These are phyloP conservation scores for Saccharum hybrid DNA, from an alignment of 202 grass and related monocot species.

Conservation along the genomic window DNA sequence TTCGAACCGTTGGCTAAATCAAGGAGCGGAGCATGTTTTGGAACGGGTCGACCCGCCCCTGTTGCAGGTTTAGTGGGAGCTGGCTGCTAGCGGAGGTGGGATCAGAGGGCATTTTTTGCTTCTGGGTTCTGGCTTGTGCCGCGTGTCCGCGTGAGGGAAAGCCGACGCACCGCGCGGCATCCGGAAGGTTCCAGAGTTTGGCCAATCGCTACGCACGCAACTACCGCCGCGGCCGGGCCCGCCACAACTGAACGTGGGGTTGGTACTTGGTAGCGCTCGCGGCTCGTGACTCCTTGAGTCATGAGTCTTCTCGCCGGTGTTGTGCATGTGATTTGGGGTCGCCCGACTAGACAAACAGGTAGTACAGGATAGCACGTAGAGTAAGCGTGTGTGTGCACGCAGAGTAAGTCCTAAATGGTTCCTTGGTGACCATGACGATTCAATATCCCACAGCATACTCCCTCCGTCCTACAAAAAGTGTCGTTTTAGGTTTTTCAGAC, in stretches of 20 bases:
- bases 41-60: too few relatives aligned
- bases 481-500: too few relatives aligned
- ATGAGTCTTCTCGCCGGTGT: not conserved
- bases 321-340: not conserved
- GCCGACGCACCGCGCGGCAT: not conserved
- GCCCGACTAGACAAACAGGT: too few relatives aligned
- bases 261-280: not conserved
- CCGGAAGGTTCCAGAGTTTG: slow-evolving; percentile 29
- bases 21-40: too few relatives aligned
- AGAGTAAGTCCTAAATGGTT: too few relatives aligned
- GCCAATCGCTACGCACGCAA: slow-evolving; percentile 6
- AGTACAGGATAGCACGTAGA: too few relatives aligned
- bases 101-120: not conserved
- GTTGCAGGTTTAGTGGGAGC: not conserved
- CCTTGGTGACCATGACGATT: too few relatives aligned
- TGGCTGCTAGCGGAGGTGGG: not conserved
- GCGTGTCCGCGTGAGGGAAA: not conserved
- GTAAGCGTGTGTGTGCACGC: not conserved
- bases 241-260: not conserved
- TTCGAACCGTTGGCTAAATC: too few relatives aligned
- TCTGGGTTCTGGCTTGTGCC: too few relatives aligned
- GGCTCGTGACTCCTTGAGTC: not conserved
- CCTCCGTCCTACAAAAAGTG: too few relatives aligned
- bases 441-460: too few relatives aligned
- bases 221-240: slow-evolving; percentile 1